phyloP scores from a whole-genome alignment of 2,329 filamentous ascomycete species.

The Ophiostoma sp. region DNA sequence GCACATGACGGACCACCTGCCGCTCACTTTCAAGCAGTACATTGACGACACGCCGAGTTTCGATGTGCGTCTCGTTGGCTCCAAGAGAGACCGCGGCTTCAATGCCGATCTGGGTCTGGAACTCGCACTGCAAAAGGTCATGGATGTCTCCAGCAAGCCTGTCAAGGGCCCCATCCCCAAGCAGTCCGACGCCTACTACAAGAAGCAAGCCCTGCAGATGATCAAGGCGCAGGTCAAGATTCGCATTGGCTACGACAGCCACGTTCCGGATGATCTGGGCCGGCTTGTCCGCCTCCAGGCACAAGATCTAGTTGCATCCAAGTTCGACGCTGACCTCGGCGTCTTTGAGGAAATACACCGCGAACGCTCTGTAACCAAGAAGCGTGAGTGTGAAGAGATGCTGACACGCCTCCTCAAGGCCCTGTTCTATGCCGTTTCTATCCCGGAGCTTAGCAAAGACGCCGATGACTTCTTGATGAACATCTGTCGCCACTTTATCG shows the following conservation, averaged over 20 bases:
- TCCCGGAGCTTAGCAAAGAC: conserved; percentile 72
- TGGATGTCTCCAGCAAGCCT: conserved; percentile 64
- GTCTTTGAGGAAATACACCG: conserved; percentile 71
- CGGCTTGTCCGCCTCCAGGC: conserved; percentile 81
- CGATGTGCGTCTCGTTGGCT: conserved; percentile 82
- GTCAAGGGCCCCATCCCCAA: conserved; percentile 46
- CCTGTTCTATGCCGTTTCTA: conserved; percentile 74
- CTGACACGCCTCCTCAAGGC: conserved; percentile 87
- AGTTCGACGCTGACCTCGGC: conserved; percentile 64
- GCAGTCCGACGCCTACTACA: conserved; percentile 75
- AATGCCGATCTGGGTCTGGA: conserved; percentile 82
- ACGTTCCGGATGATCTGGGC: conserved; percentile 81
- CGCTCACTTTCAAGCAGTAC: conserved; percentile 76
- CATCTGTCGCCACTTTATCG: conserved; percentile 81
- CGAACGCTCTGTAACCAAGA: conserved; percentile 79
- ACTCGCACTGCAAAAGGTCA: conserved; percentile 79
- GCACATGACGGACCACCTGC: conserved; percentile 84
- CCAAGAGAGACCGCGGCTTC: conserved; percentile 82
- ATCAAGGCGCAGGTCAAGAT: conserved; percentile 87
- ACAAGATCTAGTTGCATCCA: conserved; percentile 71
- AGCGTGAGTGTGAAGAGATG: conserved; percentile 72
- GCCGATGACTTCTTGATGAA: conserved; percentile 71
- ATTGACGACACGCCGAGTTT: conserved; percentile 85
- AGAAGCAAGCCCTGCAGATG: conserved; percentile 84
- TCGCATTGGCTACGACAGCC: conserved; percentile 72